Evolutionary conservation across 192 early-diverging fungal genomes (phyloP).

Genomic region (Linderina pennispora): DNA sequence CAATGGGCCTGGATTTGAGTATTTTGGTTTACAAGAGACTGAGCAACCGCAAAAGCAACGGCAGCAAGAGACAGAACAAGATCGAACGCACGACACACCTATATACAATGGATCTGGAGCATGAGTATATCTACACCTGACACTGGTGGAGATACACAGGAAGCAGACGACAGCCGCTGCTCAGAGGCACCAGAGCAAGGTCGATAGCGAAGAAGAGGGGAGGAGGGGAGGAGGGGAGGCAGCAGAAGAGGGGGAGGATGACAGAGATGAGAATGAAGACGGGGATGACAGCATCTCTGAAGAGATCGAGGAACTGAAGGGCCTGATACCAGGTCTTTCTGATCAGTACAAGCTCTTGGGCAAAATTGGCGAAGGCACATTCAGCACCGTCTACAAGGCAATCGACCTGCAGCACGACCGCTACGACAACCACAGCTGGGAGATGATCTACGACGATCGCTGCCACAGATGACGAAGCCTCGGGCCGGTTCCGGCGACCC

Average conservation of each 20-base stretch:
- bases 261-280: slow-evolving; percentile 7
- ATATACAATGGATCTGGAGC: too few species aligned
- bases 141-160: slow-evolving; percentile 1
- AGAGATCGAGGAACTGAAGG: slow-evolving; percentile 60
- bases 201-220: slow-evolving; percentile 1
- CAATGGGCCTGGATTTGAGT: too few species aligned
- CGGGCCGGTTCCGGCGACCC: background rate
- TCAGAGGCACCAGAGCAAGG: background rate
- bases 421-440: slow-evolving; percentile 69
- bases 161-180: background rate
- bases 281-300: slow-evolving; percentile 36
- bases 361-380: slow-evolving; percentile 89
- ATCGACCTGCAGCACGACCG: slow-evolving; percentile 64
- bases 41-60: too few species aligned
- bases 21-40: too few species aligned
- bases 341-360: slow-evolving; percentile 61
- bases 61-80: too few species aligned
- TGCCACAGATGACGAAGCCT: background rate
- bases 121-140: too few species aligned
- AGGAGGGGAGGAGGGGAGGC: slow-evolving; percentile 1
- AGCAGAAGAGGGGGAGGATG: slow-evolving; percentile 3
- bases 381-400: slow-evolving; percentile 89
- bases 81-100: too few species aligned
- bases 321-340: slow-evolving; percentile 48
- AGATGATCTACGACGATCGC: slow-evolving; percentile 31